phyloP scores from a whole-genome alignment of 2,329 filamentous ascomycete genomes.

The Hypomyces perniciosus region DNA sequence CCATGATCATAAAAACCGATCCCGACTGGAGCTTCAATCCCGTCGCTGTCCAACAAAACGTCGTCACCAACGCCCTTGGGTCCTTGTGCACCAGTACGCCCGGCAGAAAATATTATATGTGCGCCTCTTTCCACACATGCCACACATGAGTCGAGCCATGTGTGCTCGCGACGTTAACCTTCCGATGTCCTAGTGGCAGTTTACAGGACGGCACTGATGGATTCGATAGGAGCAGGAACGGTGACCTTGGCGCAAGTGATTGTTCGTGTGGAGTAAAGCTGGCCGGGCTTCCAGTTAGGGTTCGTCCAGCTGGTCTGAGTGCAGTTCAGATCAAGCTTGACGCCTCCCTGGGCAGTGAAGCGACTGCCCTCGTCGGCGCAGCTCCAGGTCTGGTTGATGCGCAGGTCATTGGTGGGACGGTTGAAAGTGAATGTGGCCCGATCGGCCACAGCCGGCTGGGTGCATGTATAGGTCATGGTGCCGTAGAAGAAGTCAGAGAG shows the following conservation, averaged over 20 bases:
- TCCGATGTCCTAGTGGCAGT: not conserved
- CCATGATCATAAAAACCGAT: slow-evolving; percentile 5
- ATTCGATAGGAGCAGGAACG: slow-evolving; percentile 20
- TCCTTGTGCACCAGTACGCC: too few species aligned
- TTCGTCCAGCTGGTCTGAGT: slow-evolving; percentile 23
- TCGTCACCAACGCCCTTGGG: not conserved
- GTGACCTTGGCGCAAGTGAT: slow-evolving; percentile 24
- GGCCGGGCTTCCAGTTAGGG: slow-evolving; percentile 25
- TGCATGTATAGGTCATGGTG: slow-evolving; percentile 38
- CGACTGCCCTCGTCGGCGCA: slow-evolving; percentile 36
- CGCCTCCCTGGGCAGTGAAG: slow-evolving; percentile 24
- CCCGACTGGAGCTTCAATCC: not conserved
- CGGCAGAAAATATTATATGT: not conserved
- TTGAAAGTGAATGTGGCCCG: slow-evolving; percentile 39
- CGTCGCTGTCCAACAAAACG: not conserved
- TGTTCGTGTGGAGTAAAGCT: slow-evolving; percentile 26
- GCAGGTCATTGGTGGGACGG: slow-evolving; percentile 29
- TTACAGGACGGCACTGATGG: slow-evolving; percentile 23
- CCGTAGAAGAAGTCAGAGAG: slow-evolving; percentile 47
- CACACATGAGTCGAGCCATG: too few species aligned
- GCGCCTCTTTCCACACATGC: not conserved
- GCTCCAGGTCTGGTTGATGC: slow-evolving; percentile 44
- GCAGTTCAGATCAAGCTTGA: slow-evolving; percentile 25
- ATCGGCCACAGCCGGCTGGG: slow-evolving; percentile 20
- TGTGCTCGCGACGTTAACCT: not conserved